These are phyloP conservation scores for Tulasnella sp. DNA, from an alignment of 768 basidiomycete species.

Conservation along the genomic window DNA sequence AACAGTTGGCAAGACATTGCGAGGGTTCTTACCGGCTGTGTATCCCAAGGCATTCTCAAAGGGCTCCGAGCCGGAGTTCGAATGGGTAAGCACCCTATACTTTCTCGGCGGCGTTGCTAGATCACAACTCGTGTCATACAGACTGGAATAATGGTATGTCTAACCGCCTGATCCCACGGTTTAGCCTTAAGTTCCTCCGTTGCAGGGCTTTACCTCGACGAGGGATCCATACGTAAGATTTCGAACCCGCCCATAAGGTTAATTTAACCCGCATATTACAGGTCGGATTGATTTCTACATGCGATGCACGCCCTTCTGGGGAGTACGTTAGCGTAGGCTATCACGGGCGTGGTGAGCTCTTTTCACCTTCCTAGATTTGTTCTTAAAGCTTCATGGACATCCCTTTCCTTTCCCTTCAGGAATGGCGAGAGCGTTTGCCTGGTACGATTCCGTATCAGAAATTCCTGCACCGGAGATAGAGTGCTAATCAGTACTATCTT, in stretches of 20 bases:
- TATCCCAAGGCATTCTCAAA: conserved; percentile 54
- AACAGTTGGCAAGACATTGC: conserved; percentile 47
- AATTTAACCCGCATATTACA: conserved; percentile 32
- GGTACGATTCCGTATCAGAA: conserved; percentile 42
- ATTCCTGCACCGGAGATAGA: not conserved
- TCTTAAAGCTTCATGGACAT: not conserved
- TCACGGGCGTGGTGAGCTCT: conserved; percentile 62
- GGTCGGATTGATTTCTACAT: conserved; percentile 58
- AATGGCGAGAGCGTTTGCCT: conserved; percentile 67
- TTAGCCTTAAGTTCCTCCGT: not conserved
- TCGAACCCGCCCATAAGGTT: not conserved
- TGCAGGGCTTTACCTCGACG: conserved; percentile 47
- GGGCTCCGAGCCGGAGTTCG: conserved; percentile 59
- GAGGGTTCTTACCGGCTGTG: conserved; percentile 55
- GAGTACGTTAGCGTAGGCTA: conserved; percentile 63
- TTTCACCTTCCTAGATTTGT: not conserved
- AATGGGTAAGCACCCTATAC: conserved; percentile 59
- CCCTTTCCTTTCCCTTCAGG: not conserved
- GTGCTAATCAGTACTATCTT: not conserved
- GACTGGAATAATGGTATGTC: conserved; percentile 73
- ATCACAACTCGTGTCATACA: conserved; percentile 33
- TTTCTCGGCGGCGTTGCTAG: not conserved
- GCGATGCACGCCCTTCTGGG: conserved; percentile 31
- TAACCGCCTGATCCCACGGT: not conserved
- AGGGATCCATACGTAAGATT: conserved; percentile 63